Percentiles rank a stretch among this genome's conserved stretches.
Conservation (phyloP, 1,284 basidiomycete genomes). For the Sphagnurus paluster region DNA sequence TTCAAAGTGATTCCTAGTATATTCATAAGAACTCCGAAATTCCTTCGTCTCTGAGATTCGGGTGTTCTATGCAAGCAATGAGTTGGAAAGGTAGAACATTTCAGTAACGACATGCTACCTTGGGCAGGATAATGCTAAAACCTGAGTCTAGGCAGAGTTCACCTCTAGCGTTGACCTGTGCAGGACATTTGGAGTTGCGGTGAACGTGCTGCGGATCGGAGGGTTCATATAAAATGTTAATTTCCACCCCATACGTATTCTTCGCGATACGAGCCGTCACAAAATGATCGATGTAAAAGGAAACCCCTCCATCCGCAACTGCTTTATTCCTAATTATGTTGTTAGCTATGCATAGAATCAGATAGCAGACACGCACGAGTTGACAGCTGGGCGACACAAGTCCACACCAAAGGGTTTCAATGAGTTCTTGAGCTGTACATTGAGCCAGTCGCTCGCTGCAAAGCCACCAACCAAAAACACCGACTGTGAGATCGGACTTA, state of each 20-base stretch:
- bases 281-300: slow-evolving; percentile 46
- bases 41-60: slow-evolving; percentile 31
- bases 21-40: slow-evolving; percentile 22
- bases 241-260: slow-evolving; percentile 41
- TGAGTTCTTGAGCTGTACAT: slow-evolving; percentile 26
- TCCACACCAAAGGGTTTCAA: slow-evolving; percentile 28
- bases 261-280: slow-evolving; percentile 46
- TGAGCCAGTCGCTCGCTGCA: slow-evolving; percentile 45
- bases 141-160: slow-evolving; percentile 11
- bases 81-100: neutral
- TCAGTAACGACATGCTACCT: slow-evolving; percentile 12
- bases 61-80: slow-evolving; percentile 21
- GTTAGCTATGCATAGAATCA: too few species aligned
- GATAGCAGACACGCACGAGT: slow-evolving; percentile 32
- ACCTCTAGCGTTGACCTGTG: slow-evolving; percentile 4
- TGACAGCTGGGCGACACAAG: slow-evolving; percentile 37
- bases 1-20: slow-evolving; percentile 18
- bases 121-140: slow-evolving; percentile 26
- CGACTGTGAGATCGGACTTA: slow-evolving; percentile 23
- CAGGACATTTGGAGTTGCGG: neutral
- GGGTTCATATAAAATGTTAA: slow-evolving; percentile 28
- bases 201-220: slow-evolving; percentile 34
- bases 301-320: slow-evolving; percentile 55
- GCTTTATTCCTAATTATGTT: slow-evolving; percentile 47
- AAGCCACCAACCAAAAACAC: slow-evolving; percentile 48